Conservation (phyloP, 306 rosid genomes). For the Gillenia trifoliata region DNA sequence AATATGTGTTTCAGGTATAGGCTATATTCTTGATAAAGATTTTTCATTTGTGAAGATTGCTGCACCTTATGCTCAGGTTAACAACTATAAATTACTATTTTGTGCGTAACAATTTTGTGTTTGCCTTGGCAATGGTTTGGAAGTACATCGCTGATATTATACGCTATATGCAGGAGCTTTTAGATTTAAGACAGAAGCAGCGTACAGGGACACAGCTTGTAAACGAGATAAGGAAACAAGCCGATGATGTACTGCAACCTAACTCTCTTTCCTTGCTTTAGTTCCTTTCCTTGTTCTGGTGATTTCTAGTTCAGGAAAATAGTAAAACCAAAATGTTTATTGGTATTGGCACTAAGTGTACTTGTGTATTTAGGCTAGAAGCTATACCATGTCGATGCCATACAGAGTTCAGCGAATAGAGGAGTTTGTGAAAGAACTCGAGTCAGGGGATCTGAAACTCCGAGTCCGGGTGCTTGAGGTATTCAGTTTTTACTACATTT, state of each 20-base stretch:
- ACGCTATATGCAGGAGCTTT: constrained; percentile 58
- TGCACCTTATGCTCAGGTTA: constrained; percentile 96
- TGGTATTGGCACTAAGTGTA: background rate
- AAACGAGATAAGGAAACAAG: constrained; percentile 78
- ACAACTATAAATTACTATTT: background rate
- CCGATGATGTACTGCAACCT: constrained; percentile 57
- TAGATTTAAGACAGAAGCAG: constrained; percentile 68
- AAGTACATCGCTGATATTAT: constrained; percentile 13
- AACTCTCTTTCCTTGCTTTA: constrained; percentile 10
- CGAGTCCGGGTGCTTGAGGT: constrained; percentile 98
- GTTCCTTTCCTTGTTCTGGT: constrained; percentile 7
- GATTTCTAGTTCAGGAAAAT: background rate
- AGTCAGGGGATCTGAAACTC: constrained; percentile 81
- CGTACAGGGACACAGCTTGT: constrained; percentile 61
- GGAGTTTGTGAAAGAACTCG: constrained; percentile 83
- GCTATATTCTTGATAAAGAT: constrained; percentile 69
- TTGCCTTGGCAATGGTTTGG: background rate
- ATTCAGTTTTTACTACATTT: background rate
- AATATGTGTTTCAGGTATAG: constrained; percentile 50
- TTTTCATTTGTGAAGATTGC: constrained; percentile 93
- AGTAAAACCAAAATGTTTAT: background rate
- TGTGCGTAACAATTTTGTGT: background rate
- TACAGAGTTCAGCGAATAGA: constrained; percentile 88
- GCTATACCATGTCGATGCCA: constrained; percentile 88
- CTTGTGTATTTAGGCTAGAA: constrained; percentile 54